phyloP scores from a whole-genome alignment of 2,329 filamentous ascomycete species.

The Aspergillus costaricaensis region DNA sequence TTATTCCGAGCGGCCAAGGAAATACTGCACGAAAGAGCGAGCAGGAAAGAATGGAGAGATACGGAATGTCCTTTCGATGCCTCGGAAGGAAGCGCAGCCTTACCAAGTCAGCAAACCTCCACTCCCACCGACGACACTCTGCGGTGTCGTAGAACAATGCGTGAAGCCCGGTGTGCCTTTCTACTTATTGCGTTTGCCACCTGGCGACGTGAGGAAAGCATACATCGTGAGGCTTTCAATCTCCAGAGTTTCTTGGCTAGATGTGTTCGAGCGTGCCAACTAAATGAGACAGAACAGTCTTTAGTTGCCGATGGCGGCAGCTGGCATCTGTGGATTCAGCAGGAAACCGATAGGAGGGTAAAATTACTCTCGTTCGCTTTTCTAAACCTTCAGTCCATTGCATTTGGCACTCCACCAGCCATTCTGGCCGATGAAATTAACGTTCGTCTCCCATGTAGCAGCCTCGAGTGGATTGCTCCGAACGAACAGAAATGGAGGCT shows the following conservation, averaged over 20 bases:
- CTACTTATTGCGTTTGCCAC: conserved; percentile 21
- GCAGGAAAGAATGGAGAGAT: background rate
- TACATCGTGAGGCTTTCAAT: conserved; percentile 26
- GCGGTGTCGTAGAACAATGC: no score
- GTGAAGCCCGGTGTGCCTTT: no score
- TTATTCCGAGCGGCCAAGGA: conserved; percentile 56
- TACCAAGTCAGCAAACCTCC: no score
- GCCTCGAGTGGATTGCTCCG: conserved; percentile 27
- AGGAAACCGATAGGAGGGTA: conserved; percentile 25
- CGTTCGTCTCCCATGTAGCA: conserved; percentile 28
- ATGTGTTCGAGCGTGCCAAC: conserved; percentile 20
- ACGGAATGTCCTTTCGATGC: no score
- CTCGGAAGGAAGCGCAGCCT: no score
- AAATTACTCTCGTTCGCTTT: conserved; percentile 31
- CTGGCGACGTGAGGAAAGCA: conserved; percentile 25
- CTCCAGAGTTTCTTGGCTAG: conserved; percentile 26
- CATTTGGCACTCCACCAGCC: conserved; percentile 27
- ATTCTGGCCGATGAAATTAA: conserved; percentile 30
- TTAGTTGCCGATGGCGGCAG: background rate
- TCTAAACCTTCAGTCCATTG: conserved; percentile 30
- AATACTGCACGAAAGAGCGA: conserved; percentile 61
- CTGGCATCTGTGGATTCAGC: conserved; percentile 29
- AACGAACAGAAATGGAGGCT: conserved; percentile 24
- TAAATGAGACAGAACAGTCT: conserved; percentile 15
- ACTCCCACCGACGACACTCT: no score